Evolutionary conservation across 148 eudicot species (phyloP).

Genomic region (Limonium bicolor): DNA sequence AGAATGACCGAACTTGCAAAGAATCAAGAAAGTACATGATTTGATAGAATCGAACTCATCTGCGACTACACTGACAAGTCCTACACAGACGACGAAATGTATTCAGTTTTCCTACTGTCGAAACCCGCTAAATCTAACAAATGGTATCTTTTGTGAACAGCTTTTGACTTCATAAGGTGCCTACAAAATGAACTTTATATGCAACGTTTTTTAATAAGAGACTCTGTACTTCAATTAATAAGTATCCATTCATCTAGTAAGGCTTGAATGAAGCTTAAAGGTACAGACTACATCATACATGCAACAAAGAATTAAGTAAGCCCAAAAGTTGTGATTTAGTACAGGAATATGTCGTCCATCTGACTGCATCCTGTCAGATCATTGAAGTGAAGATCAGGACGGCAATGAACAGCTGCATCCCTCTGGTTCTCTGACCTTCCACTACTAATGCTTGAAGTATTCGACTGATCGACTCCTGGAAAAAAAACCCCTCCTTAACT

Average conservation of each 20-base stretch:
- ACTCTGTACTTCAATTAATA: not conserved
- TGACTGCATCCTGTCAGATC: conserved; percentile 19
- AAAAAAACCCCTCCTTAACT: conserved; percentile 12
- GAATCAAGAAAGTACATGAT: too few species aligned
- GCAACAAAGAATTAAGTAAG: conserved; percentile 15
- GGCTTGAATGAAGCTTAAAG: not conserved
- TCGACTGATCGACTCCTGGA: conserved; percentile 10
- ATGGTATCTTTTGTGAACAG: too few species aligned
- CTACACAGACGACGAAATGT: too few species aligned
- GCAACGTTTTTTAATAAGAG: not conserved
- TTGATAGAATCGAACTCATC: too few species aligned
- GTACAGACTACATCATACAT: conserved; percentile 21
- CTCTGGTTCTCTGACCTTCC: conserved; percentile 13
- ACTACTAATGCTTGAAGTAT: conserved; percentile 14
- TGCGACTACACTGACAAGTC: not conserved
- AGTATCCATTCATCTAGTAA: not conserved
- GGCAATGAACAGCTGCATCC: conserved; percentile 10
- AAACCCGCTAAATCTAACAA: too few species aligned
- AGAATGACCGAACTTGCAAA: not conserved
- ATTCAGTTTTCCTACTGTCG: too few species aligned
- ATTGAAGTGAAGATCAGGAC: conserved; percentile 22
- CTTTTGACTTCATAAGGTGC: not conserved
- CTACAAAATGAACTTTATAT: not conserved
- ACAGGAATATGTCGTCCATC: conserved; percentile 57
- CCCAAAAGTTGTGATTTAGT: conserved; percentile 25